These are phyloP conservation scores for Candida namnaoensis DNA, from an alignment of 805 yeast genomes.

Conservation along the genomic window DNA sequence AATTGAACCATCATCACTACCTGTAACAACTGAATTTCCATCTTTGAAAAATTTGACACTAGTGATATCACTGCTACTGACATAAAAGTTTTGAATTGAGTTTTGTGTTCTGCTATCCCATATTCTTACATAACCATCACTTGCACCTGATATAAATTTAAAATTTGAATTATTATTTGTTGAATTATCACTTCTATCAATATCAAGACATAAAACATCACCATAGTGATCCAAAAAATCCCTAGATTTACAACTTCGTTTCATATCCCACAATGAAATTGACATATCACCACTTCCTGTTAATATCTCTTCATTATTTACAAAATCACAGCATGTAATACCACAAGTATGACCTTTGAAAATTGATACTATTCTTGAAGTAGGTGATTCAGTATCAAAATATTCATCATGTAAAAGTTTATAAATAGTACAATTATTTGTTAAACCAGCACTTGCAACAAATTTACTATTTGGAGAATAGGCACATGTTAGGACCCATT, in stretches of 20 bases:
- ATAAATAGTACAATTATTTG: slow-evolving; percentile 70
- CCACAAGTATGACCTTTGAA: slow-evolving; percentile 82
- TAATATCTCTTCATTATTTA: slow-evolving; percentile 45
- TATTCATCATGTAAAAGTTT: slow-evolving; percentile 20
- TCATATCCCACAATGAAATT: slow-evolving; percentile 71
- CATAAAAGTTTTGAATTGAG: slow-evolving; percentile 40
- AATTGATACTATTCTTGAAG: slow-evolving; percentile 37
- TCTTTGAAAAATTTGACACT: slow-evolving; percentile 57
- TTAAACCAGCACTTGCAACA: slow-evolving; percentile 79
- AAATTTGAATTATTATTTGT: slow-evolving; percentile 10
- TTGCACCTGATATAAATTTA: slow-evolving; percentile 52
- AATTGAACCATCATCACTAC: slow-evolving; percentile 71
- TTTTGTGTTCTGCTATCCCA: slow-evolving; percentile 53
- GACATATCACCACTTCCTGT: slow-evolving; percentile 83
- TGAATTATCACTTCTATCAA: slow-evolving; percentile 8
- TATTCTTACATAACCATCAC: slow-evolving; percentile 58
- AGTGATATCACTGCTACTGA: slow-evolving; percentile 59
- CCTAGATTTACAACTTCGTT: slow-evolving; percentile 41
- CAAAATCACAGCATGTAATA: slow-evolving; percentile 64
- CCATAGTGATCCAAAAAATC: slow-evolving; percentile 63
- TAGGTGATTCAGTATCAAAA: slow-evolving; percentile 16
- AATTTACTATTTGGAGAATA: slow-evolving; percentile 55
- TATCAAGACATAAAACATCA: slow-evolving; percentile 50
- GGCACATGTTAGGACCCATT: slow-evolving; percentile 74
- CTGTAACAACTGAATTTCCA: slow-evolving; percentile 62